Conservation (phyloP, 768 basidiomycete genomes). For the Lactarius indigo region DNA sequence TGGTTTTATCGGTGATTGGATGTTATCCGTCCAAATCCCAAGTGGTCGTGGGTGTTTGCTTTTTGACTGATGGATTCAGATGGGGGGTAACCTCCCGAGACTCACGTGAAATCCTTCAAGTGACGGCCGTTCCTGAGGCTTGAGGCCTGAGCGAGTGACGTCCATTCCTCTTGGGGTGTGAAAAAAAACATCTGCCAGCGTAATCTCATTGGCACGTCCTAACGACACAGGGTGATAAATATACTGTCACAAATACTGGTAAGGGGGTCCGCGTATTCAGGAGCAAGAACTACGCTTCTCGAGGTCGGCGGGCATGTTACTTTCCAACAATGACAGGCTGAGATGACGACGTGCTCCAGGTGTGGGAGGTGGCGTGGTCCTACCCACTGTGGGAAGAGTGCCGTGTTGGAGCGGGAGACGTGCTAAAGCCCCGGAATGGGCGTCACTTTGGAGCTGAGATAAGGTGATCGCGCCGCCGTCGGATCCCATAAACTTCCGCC, state of each 20-base stretch:
- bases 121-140: too few relatives aligned
- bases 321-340: background rate
- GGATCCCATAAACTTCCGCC: slow-evolving; percentile 5
- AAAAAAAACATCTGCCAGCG: background rate
- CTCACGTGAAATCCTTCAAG: too few relatives aligned
- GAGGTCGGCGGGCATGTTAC: background rate
- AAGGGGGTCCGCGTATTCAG: background rate
- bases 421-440: background rate
- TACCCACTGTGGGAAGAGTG: background rate
- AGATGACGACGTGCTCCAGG: background rate
- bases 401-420: background rate
- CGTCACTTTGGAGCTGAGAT: background rate
- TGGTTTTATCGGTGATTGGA: too few relatives aligned
- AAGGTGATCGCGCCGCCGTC: background rate
- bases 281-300: background rate
- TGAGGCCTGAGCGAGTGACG: background rate
- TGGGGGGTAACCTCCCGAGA: too few relatives aligned
- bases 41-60: too few relatives aligned
- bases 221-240: background rate
- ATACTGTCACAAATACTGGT: background rate
- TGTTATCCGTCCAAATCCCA: too few relatives aligned
- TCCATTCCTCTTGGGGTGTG: background rate
- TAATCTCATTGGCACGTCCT: background rate
- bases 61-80: too few relatives aligned
- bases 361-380: background rate